Evolutionary conservation across 2,329 filamentous ascomycete genomes (phyloP), one percentile per base, ranked within the genome.

Genomic region (Grosmannia penicillata): DNA sequence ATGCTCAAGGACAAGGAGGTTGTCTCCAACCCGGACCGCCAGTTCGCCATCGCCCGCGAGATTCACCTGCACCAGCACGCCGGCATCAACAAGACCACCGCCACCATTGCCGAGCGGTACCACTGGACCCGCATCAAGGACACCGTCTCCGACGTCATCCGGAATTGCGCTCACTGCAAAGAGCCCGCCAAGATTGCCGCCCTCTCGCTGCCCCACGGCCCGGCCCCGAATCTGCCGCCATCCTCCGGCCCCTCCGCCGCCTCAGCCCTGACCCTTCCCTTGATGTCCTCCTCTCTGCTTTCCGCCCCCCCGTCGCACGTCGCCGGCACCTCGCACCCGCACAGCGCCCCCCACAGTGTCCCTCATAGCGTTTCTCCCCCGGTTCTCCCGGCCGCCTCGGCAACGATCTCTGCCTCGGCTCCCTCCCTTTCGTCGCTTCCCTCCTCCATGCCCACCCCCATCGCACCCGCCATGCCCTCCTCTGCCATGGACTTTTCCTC

Each of bases 1-100:
- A 93, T 95, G 84, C 74, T 96, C 51, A 95, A 95, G 60, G 89
- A 89, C 54, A 96, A 96, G 60, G 89, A 96, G 61, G 89, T 98
- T 43, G 83, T 98, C 44, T 82, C 83, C 21, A 87, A 95, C 56
- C 84, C 86, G 11, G 75, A 82, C 51, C 75, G 77, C 47, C 91
- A 98, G 63, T 93, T 93, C 56, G 83, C 91, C 43, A 91, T 96
- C 49, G 84, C 87, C 11, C 70, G 82, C 33, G 66, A 70, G 41
- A 70, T 87, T 27, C 91, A 98, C 58, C 66, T 75, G 41, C 58
- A 63, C 40, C 70, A 78, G 30, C 91, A 98, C 54, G 85, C 82
- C 7, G 91, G 91, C 37, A 96, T 96, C 66, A 98, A 98, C 66
- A 95, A 95, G 64, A 96, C 89, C 0, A 96, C 89, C 1, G 87